A percentile compares a stretch with the other conserved stretches of the same genome.
These are phyloP conservation scores for Penicillium thymicola DNA, from an alignment of 2,329 filamentous ascomycete species.

Conservation along the genomic window DNA sequence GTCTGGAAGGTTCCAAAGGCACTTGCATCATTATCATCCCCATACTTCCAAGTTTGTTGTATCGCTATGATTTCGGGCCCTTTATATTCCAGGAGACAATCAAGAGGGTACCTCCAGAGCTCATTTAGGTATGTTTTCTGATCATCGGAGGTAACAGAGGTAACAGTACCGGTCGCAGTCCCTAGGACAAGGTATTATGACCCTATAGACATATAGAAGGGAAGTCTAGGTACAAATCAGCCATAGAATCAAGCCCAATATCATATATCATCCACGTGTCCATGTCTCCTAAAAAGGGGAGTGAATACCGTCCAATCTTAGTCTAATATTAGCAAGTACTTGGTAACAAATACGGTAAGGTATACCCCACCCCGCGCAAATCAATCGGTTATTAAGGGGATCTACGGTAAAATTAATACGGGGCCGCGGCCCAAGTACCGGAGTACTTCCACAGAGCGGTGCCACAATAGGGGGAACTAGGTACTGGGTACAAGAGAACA, in stretches of 20 bases:
- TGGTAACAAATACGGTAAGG: constrained; percentile 3
- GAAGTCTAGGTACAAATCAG: neutral
- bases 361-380: constrained; percentile 7
- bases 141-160: neutral
- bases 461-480: constrained; percentile 1
- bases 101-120: neutral
- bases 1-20: constrained; percentile 6
- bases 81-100: neutral
- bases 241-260: neutral
- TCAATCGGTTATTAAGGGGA: constrained; percentile 4
- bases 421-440: constrained; percentile 9
- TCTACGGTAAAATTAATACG: constrained; percentile 9
- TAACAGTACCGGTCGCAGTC: neutral
- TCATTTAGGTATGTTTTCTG: neutral
- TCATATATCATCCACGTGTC: neutral
- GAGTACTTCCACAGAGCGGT: constrained; percentile 6
- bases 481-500: constrained; percentile 14
- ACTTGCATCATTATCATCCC: neutral
- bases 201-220: neutral
- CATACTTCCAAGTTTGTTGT: neutral
- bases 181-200: neutral
- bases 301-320: neutral
- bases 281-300: neutral
- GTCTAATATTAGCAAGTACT: neutral
- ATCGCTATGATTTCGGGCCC: too few species aligned